phyloP scores from a whole-genome alignment of 768 basidiomycete genomes.

The Termitomyces sp. region DNA sequence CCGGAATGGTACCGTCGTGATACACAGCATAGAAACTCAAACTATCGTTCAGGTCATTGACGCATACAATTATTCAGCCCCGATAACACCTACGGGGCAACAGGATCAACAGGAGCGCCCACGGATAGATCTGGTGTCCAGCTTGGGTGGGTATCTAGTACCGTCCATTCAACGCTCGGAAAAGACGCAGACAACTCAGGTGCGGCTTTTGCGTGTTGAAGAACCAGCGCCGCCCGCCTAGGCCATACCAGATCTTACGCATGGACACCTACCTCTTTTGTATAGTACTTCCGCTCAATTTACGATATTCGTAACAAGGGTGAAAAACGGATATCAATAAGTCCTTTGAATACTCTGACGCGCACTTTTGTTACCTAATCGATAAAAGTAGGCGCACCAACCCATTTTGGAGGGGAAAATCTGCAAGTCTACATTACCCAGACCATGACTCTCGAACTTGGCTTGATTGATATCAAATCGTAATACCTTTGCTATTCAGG shows the following conservation, averaged over 20 bases:
- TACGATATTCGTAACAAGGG: background rate
- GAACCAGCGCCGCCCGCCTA: background rate
- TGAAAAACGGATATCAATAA: background rate
- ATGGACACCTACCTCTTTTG: background rate
- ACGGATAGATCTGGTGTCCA: conserved; percentile 31
- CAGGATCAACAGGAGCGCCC: conserved; percentile 18
- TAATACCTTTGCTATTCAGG: background rate
- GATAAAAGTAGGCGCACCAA: background rate
- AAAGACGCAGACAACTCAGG: conserved; percentile 38
- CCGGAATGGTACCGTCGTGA: conserved; percentile 71
- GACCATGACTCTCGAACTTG: background rate
- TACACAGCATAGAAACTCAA: conserved; percentile 78
- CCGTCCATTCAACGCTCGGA: conserved; percentile 44
- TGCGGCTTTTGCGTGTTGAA: conserved; percentile 20
- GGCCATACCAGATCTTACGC: background rate
- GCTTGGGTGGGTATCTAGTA: conserved; percentile 41
- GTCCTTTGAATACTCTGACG: too few relatives aligned
- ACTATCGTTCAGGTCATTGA: conserved; percentile 63
- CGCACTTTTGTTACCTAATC: background rate
- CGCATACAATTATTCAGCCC: conserved; percentile 25
- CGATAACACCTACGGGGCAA: conserved; percentile 13
- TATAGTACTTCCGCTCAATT: background rate
- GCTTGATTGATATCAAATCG: background rate
- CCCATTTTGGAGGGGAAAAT: too few relatives aligned
- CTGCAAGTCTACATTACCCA: background rate